Percentiles rank a stretch among this genome's conserved stretches.
These are phyloP conservation scores for Botryotinia narcissicola DNA, from an alignment of 2,329 filamentous ascomycete species.

Conservation along the genomic window DNA sequence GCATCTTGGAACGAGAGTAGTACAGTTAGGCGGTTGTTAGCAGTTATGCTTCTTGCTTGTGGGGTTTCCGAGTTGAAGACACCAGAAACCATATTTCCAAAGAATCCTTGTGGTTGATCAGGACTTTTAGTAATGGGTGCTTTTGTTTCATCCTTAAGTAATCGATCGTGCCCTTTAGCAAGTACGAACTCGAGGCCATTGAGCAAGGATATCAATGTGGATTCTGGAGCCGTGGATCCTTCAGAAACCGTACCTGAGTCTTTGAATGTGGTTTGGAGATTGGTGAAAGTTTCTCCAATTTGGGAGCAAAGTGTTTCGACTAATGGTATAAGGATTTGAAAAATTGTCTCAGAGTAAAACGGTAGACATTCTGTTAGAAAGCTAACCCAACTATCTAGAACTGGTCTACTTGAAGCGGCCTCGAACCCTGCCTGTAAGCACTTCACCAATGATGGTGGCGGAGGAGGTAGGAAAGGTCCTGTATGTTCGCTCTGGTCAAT, in stretches of 20 bases:
- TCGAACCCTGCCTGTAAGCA: conserved; percentile 81
- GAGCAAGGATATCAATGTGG: conserved; percentile 79
- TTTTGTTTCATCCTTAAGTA: conserved; percentile 73
- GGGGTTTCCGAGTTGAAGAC: conserved; percentile 78
- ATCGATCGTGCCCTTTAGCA: conserved; percentile 78
- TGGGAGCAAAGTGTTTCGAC: conserved; percentile 86
- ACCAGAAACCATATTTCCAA: conserved; percentile 90
- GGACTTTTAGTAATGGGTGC: conserved; percentile 70
- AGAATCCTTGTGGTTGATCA: conserved; percentile 81
- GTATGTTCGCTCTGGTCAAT: conserved; percentile 45
- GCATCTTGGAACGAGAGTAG: conserved; percentile 96
- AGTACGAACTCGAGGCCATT: conserved; percentile 90
- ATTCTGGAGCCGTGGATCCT: conserved; percentile 56
- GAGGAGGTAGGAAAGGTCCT: conserved; percentile 48
- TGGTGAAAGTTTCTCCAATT: conserved; percentile 68
- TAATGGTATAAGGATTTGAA: conserved; percentile 84
- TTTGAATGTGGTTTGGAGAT: conserved; percentile 65
- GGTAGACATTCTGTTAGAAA: conserved; percentile 83
- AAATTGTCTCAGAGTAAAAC: conserved; percentile 79
- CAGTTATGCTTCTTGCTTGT: conserved; percentile 77
- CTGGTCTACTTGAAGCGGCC: conserved; percentile 67
- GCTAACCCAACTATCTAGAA: conserved; percentile 87
- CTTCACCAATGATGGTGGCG: conserved; percentile 71
- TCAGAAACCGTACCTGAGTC: conserved; percentile 36
- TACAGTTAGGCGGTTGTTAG: conserved; percentile 90